Evolutionary conservation across 2,329 filamentous ascomycete species (phyloP).

Genomic region (Hymenoscyphus linearis): DNA sequence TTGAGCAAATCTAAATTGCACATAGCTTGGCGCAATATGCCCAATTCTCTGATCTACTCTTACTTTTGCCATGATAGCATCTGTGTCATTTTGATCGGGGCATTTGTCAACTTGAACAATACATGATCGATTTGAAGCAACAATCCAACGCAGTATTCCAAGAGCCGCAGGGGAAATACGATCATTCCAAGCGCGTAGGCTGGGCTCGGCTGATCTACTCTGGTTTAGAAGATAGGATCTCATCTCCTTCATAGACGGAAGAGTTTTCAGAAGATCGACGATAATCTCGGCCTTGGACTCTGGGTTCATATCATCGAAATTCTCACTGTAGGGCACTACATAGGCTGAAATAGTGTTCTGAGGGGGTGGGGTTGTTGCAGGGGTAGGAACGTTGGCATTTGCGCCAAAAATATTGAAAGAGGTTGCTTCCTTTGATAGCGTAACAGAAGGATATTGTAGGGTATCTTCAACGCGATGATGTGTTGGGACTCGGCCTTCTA

Average conservation of each 20-base stretch:
- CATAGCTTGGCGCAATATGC: conserved; percentile 56
- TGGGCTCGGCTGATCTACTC: conserved; percentile 24
- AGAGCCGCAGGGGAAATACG: conserved; percentile 60
- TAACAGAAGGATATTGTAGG: conserved; percentile 23
- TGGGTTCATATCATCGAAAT: conserved; percentile 50
- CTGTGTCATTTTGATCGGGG: conserved; percentile 23
- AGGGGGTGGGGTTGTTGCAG: conserved; percentile 19
- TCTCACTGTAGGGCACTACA: conserved; percentile 42
- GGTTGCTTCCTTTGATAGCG: conserved; percentile 20
- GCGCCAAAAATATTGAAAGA: conserved; percentile 4
- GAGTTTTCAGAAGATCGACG: conserved; percentile 47
- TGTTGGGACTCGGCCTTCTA: conserved; percentile 11
- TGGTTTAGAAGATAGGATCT: conserved; percentile 39
- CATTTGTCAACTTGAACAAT: conserved; percentile 67
- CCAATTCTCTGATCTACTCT: conserved; percentile 40
- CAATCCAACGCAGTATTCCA: conserved; percentile 75
- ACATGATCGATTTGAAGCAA: conserved; percentile 83
- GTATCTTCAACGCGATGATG: conserved; percentile 28
- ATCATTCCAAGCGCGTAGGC: conserved; percentile 46
- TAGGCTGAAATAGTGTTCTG: conserved; percentile 23
- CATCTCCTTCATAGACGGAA: conserved; percentile 60
- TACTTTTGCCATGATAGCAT: conserved; percentile 17
- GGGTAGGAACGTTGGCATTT: conserved; percentile 13
- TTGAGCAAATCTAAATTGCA: conserved; percentile 84
- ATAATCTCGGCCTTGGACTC: conserved; percentile 44